Conservation (phyloP, 805 yeast species). For the Candida wancherniae region DNA sequence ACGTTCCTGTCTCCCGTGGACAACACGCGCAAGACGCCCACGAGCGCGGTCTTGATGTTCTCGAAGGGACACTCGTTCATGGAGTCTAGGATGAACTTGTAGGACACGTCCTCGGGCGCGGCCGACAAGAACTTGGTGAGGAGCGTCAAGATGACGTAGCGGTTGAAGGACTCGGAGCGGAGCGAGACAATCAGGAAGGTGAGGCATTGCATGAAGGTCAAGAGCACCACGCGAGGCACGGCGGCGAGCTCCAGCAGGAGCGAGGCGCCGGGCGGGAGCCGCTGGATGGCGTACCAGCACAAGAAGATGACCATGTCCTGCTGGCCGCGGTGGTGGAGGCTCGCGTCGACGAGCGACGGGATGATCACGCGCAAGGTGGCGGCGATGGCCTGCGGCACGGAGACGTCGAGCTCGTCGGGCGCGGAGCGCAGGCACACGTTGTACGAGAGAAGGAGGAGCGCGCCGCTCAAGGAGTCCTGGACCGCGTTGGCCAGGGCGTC, state of each 20-base stretch:
- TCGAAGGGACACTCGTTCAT: constrained; percentile 63
- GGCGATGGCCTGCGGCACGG: constrained; percentile 18
- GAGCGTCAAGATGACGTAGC: constrained; percentile 50
- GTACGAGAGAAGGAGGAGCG: constrained; percentile 15
- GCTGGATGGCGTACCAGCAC: constrained; percentile 35
- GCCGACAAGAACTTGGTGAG: constrained; percentile 59
- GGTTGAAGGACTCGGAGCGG: constrained; percentile 23
- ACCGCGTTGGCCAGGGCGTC: constrained; percentile 23
- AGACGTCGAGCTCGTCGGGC: constrained; percentile 2
- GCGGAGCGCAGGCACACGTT: constrained; percentile 6
- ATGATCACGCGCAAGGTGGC: constrained; percentile 26
- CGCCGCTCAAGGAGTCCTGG: constrained; percentile 28
- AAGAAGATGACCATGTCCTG: constrained; percentile 32
- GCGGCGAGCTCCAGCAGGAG: constrained; percentile 27
- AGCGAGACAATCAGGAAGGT: constrained; percentile 16
- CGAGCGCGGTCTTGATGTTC: constrained; percentile 52
- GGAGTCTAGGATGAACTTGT: constrained; percentile 58
- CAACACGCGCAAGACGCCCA: constrained; percentile 68
- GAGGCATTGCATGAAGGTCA: constrained; percentile 28
- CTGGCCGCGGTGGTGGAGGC: constrained; percentile 17
- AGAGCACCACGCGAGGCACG: constrained; percentile 27
- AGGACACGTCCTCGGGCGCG: constrained; percentile 52
- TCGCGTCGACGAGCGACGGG: constrained; percentile 31
- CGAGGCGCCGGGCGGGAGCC: constrained; percentile 13
- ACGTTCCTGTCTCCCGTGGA: constrained; percentile 25